Percentiles rank a stretch among this genome's conserved stretches.
Conservation (phyloP, 2,329 filamentous ascomycete genomes). For the Fonsecaea nubica region DNA sequence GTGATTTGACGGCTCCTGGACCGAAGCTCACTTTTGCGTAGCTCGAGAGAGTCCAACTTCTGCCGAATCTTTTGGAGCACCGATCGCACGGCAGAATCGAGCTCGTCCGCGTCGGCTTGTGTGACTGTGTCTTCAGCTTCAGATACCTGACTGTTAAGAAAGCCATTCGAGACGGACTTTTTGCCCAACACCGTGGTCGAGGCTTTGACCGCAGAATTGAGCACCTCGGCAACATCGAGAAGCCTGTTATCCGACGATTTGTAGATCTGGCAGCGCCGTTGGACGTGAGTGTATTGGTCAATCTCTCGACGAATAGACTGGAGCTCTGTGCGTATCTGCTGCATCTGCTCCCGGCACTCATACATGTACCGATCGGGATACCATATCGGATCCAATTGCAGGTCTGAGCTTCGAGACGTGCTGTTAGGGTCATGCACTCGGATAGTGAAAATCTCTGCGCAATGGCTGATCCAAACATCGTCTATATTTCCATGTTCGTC, state of each 20-base stretch:
- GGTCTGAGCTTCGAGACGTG: constrained; percentile 46
- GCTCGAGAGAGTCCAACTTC: constrained; percentile 53
- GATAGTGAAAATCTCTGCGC: constrained; percentile 64
- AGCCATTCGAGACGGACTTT: constrained; percentile 21
- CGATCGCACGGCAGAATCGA: constrained; percentile 46
- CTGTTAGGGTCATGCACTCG: constrained; percentile 49
- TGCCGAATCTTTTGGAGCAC: constrained; percentile 49
- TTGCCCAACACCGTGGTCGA: constrained; percentile 42
- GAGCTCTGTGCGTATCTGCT: constrained; percentile 53
- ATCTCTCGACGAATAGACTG: constrained; percentile 40
- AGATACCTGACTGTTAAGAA: constrained; percentile 19
- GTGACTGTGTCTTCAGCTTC: constrained; percentile 17
- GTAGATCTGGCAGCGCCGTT: constrained; percentile 34
- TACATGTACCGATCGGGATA: constrained; percentile 67
- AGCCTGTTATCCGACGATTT: constrained; percentile 30
- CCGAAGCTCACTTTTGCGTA: constrained; percentile 45
- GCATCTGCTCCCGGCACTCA: constrained; percentile 56
- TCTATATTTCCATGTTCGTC: constrained; percentile 50
- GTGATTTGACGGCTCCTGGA: constrained; percentile 54
- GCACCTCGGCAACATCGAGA: constrained; percentile 36
- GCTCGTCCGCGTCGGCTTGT: constrained; percentile 35
- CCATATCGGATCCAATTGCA: constrained; percentile 61
- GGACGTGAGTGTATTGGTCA: constrained; percentile 31
- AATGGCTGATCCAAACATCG: constrained; percentile 55
- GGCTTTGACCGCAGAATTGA: constrained; percentile 42